phyloP scores from a whole-genome alignment of 768 basidiomycete species.

The Boletellus emodensis region DNA sequence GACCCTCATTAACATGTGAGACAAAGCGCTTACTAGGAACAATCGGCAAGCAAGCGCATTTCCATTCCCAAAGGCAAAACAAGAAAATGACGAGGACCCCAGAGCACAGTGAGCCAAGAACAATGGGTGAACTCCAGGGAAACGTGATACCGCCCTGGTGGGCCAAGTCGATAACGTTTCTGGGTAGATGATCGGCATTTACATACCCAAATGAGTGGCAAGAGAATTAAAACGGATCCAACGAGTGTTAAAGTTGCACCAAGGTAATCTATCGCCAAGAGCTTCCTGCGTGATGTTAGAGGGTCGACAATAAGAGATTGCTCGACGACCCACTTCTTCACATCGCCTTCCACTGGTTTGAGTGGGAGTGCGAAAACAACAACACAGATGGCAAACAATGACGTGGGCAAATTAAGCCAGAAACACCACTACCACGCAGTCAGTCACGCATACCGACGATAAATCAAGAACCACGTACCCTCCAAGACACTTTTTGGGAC shows the following conservation, averaged over 20 bases:
- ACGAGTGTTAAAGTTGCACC: slow-evolving; percentile 56
- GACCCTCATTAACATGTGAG: background rate
- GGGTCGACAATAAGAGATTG: background rate
- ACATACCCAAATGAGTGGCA: slow-evolving; percentile 70
- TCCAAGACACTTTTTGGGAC: slow-evolving; percentile 59
- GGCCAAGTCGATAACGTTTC: slow-evolving; percentile 1
- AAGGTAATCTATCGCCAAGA: slow-evolving; percentile 60
- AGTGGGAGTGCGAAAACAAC: slow-evolving; percentile 63
- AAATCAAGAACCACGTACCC: slow-evolving; percentile 36
- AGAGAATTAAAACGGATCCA: slow-evolving; percentile 58
- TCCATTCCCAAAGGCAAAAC: slow-evolving; percentile 74
- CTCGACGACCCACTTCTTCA: slow-evolving; percentile 38
- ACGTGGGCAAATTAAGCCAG: slow-evolving; percentile 66
- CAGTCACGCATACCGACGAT: background rate
- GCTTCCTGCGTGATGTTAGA: slow-evolving; percentile 42
- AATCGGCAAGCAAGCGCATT: slow-evolving; percentile 63
- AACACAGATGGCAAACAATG: slow-evolving; percentile 48
- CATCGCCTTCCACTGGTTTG: slow-evolving; percentile 61
- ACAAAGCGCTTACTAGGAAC: slow-evolving; percentile 52
- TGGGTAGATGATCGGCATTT: background rate
- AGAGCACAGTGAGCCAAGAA: slow-evolving; percentile 55
- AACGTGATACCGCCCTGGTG: slow-evolving; percentile 66
- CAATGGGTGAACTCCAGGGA: slow-evolving; percentile 64
- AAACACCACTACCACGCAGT: slow-evolving; percentile 57
- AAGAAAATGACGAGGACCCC: slow-evolving; percentile 49